phyloP scores from a whole-genome alignment of 257 asterid genomes.

The Lithospermum erythrorhizon region DNA sequence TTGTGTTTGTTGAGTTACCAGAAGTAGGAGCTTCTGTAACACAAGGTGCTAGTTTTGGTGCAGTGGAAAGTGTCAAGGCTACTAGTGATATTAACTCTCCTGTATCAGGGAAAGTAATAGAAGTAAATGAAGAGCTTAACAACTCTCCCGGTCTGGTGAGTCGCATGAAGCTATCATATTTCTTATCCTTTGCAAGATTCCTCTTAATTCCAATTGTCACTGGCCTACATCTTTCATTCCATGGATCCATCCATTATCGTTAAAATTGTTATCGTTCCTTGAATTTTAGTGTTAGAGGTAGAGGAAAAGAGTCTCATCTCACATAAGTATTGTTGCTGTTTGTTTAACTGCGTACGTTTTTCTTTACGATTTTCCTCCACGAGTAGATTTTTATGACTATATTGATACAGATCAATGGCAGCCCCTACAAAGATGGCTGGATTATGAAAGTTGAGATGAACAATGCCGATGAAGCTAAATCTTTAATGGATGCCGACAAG shows the following conservation, averaged over 20 bases:
- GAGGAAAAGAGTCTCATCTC: too few relatives aligned
- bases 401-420: slow-evolving; percentile 45
- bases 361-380: background rate
- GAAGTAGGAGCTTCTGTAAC: slow-evolving; percentile 58
- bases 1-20: slow-evolving; percentile 84
- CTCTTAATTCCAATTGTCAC: background rate
- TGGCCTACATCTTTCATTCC: background rate
- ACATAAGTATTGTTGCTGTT: too few relatives aligned
- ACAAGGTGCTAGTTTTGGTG: slow-evolving; percentile 80
- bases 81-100: slow-evolving; percentile 92
- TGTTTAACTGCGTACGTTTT: too few relatives aligned
- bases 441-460: slow-evolving; percentile 77
- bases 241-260: too few relatives aligned
- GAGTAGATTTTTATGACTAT: background rate
- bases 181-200: background rate
- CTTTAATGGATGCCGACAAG: slow-evolving; percentile 51
- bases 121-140: slow-evolving; percentile 56
- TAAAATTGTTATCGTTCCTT: too few relatives aligned
- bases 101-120: slow-evolving; percentile 73
- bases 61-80: slow-evolving; percentile 97
- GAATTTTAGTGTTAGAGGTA: too few relatives aligned
- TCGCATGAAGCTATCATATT: slow-evolving; percentile 8
- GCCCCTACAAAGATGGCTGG: slow-evolving; percentile 94
- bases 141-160: slow-evolving; percentile 83
- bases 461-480: slow-evolving; percentile 34